Evolutionary conservation across 2,329 filamentous ascomycete genomes (phyloP).

Genomic region (Sphaceloma murrayae): DNA sequence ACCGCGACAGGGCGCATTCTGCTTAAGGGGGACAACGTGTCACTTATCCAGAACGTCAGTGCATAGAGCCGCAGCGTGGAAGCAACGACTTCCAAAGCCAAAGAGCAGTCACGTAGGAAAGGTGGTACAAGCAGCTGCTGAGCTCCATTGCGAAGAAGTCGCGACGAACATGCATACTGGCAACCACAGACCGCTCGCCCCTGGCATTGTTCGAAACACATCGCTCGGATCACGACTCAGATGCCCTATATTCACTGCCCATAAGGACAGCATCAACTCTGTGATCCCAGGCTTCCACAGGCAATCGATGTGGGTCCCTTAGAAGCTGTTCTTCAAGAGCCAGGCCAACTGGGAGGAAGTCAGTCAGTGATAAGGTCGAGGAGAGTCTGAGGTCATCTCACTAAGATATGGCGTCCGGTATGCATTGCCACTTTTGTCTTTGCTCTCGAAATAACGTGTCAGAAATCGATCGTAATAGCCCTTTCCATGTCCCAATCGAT

Average conservation of each 20-base stretch:
- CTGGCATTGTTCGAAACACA: no score
- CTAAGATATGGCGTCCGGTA: constrained; percentile 49
- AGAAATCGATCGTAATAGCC: constrained; percentile 97
- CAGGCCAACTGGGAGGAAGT: constrained; percentile 54
- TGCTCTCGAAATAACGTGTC: constrained; percentile 51
- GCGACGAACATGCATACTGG: no score
- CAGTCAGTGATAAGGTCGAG: neutral
- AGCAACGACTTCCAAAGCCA: no score
- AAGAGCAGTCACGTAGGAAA: no score
- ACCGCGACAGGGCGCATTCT: constrained; percentile 66
- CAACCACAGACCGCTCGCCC: no score
- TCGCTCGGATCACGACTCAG: neutral
- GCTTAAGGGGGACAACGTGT: constrained; percentile 81
- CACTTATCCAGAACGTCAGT: constrained; percentile 52
- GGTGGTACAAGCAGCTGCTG: no score
- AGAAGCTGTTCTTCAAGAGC: constrained; percentile 81
- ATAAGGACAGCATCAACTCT: constrained; percentile 55
- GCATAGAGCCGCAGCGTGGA: neutral
- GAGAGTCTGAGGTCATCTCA: constrained; percentile 31
- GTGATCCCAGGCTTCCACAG: constrained; percentile 67
- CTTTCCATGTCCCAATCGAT: constrained; percentile 83
- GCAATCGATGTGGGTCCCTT: constrained; percentile 54
- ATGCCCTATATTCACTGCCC: constrained; percentile 20
- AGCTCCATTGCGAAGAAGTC: no score
- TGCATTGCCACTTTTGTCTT: constrained; percentile 24